A percentile compares a stretch with the other conserved stretches of the same genome.
Evolutionary conservation across 2,329 filamentous ascomycete genomes (phyloP).

Genomic region (Pseudogymnoascus sp.): DNA sequence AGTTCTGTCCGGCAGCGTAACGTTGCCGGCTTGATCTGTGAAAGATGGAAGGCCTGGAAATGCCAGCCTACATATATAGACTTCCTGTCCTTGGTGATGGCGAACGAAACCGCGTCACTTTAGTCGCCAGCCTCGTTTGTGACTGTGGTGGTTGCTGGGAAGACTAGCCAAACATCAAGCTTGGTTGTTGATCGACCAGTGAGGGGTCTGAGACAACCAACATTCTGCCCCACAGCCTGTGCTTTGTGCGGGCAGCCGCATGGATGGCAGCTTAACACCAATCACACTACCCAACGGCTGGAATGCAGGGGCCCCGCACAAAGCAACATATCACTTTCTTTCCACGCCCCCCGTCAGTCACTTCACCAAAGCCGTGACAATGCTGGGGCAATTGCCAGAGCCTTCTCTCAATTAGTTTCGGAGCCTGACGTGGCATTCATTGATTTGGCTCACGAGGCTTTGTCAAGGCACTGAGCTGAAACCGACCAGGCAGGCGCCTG

Average conservation of each 20-base stretch:
- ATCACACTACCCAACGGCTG: not conserved
- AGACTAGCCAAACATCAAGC: not conserved
- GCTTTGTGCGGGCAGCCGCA: not conserved
- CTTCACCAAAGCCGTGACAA: not conserved
- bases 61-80: not conserved
- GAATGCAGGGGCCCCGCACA: not conserved
- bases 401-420: not conserved
- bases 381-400: not conserved
- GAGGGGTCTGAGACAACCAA: not conserved
- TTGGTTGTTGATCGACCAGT: not conserved
- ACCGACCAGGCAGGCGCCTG: not conserved
- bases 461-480: conserved; percentile 30
- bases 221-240: not conserved
- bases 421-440: not conserved
- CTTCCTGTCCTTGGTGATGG: not conserved
- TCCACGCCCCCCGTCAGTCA: not conserved
- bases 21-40: not conserved
- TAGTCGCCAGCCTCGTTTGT: not conserved
- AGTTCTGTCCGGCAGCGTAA: not conserved
- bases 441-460: conserved; percentile 21
- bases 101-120: not conserved
- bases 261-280: not conserved
- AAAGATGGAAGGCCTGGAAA: not conserved
- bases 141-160: not conserved
- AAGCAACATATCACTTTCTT: not conserved